Percentiles rank a stretch among this genome's conserved stretches.
phyloP scores from a whole-genome alignment of 352 stramenopile species.

The Phytophthora colocasiae region DNA sequence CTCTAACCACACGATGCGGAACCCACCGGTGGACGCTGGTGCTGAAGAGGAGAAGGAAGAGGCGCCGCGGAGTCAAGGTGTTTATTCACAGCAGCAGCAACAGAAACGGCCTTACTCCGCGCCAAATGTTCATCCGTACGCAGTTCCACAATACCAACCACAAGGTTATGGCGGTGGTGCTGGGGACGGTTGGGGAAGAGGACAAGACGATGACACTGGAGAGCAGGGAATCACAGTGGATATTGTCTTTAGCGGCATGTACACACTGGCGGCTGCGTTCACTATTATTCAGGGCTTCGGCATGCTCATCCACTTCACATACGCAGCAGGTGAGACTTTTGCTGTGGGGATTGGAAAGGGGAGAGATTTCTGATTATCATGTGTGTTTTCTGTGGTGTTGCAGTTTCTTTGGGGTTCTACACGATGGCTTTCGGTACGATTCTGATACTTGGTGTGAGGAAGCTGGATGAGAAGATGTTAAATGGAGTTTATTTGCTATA shows the following conservation, averaged over 20 bases:
- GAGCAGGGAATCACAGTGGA: constrained; percentile 67
- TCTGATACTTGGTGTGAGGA: background rate
- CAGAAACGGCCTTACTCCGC: constrained; percentile 66
- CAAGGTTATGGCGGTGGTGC: constrained; percentile 51
- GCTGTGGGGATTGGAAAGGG: background rate
- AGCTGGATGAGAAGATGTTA: background rate
- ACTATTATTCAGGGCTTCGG: constrained; percentile 87
- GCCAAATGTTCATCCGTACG: constrained; percentile 84
- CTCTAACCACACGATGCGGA: constrained; percentile 29
- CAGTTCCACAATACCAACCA: constrained; percentile 80
- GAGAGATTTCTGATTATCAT: constrained; percentile 7
- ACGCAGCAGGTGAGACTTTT: constrained; percentile 53
- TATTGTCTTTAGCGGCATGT: constrained; percentile 87
- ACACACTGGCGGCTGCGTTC: constrained; percentile 82
- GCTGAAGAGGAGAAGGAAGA: constrained; percentile 77
- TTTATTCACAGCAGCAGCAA: constrained; percentile 20
- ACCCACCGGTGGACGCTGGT: constrained; percentile 26
- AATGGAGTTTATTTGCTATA: constrained; percentile 2
- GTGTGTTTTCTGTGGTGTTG: constrained; percentile 12
- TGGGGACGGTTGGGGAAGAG: constrained; percentile 49
- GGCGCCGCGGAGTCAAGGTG: constrained; percentile 9
- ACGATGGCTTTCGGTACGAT: constrained; percentile 84
- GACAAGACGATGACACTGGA: constrained; percentile 51
- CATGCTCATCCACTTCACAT: constrained; percentile 82
- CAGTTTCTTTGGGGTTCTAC: constrained; percentile 81